These are phyloP conservation scores for Pseudozyma pruni DNA, from an alignment of 1,284 basidiomycete species.

Conservation along the genomic window DNA sequence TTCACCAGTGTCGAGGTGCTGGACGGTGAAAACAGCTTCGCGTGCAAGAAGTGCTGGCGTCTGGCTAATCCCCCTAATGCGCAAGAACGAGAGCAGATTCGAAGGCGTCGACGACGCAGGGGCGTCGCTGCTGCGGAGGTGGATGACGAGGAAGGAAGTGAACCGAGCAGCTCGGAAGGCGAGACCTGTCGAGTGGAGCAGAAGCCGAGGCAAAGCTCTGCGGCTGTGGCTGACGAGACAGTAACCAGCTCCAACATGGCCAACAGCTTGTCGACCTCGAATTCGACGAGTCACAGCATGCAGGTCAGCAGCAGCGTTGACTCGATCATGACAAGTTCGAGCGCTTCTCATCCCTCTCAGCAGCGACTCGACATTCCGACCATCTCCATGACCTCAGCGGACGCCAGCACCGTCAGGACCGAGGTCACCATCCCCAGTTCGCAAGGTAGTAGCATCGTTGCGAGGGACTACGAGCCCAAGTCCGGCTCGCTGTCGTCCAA, in stretches of 20 bases:
- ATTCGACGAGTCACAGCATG: conserved; percentile 27
- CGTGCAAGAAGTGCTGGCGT: conserved; percentile 92
- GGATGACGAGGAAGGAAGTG: conserved; percentile 68
- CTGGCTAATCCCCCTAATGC: conserved; percentile 74
- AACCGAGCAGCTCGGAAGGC: conserved; percentile 63
- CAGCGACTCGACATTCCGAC: conserved; percentile 34
- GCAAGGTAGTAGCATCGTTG: conserved; percentile 12
- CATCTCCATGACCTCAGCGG: conserved; percentile 42
- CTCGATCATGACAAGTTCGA: conserved; percentile 32
- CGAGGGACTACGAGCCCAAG: conserved; percentile 18
- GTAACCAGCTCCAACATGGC: conserved; percentile 4
- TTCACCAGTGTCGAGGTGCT: conserved; percentile 91
- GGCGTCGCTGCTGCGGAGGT: conserved; percentile 35
- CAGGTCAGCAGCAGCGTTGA: conserved; percentile 33
- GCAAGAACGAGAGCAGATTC: conserved; percentile 63
- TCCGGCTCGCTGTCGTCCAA: conserved; percentile 5
- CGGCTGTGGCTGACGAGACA: conserved; percentile 13
- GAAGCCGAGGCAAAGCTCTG: not conserved
- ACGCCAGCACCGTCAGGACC: conserved; percentile 12
- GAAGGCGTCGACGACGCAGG: conserved; percentile 66
- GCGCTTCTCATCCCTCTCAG: conserved; percentile 27
- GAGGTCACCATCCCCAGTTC: conserved; percentile 8
- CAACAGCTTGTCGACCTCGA: conserved; percentile 11
- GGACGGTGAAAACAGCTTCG: conserved; percentile 92
- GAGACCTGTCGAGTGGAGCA: conserved; percentile 19